phyloP scores from a whole-genome alignment of 2,329 filamentous ascomycete species.

The Colletotrichum musae region DNA sequence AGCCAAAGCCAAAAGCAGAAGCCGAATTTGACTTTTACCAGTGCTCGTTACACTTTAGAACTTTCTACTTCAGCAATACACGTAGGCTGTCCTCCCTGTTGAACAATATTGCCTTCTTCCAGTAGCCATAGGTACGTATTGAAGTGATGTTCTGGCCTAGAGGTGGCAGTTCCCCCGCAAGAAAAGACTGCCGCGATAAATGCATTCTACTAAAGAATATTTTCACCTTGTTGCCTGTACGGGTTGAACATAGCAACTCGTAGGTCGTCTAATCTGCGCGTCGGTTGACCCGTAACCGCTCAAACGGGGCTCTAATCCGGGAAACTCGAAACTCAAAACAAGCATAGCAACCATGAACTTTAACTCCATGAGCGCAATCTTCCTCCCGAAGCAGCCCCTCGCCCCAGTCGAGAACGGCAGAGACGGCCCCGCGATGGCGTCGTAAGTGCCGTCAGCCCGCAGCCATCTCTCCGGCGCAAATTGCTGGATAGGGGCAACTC shows the following conservation, averaged over 20 bases:
- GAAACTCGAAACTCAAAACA: not conserved
- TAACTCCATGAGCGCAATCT: conserved; percentile 1
- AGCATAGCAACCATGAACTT: not conserved
- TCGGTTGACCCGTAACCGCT: not conserved
- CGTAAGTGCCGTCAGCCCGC: not conserved
- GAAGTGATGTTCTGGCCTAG: no score
- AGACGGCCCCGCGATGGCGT: conserved; percentile 3
- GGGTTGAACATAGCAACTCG: not conserved
- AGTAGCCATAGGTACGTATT: no score
- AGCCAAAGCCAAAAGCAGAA: no score
- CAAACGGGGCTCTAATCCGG: not conserved
- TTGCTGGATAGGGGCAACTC: not conserved
- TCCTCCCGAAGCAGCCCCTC: conserved; percentile 6
- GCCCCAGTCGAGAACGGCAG: not conserved
- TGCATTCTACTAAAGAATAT: not conserved
- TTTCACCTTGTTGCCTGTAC: not conserved
- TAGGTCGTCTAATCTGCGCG: not conserved
- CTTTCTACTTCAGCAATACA: no score
- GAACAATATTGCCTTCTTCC: no score
- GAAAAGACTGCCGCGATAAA: no score
- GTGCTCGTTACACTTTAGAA: no score
- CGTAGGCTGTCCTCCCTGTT: no score
- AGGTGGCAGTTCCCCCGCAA: no score
- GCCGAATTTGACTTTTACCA: no score
- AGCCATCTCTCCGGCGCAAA: not conserved